These are phyloP conservation scores for Trametes cubensis DNA, from an alignment of 768 basidiomycete species.

Conservation along the genomic window DNA sequence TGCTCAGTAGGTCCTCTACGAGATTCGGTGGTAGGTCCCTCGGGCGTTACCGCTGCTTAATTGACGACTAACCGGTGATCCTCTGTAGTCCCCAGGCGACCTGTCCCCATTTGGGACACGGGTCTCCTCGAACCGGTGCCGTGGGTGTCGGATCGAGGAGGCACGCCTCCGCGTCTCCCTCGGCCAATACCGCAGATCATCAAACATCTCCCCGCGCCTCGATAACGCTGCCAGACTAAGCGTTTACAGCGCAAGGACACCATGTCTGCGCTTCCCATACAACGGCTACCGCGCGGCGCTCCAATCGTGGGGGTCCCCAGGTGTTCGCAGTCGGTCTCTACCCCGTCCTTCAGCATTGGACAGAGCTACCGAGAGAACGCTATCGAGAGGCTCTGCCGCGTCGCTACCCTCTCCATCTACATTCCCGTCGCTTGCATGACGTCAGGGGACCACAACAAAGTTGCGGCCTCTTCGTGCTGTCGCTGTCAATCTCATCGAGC, in stretches of 20 bases:
- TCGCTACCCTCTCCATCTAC: neutral
- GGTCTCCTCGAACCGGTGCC: slow-evolving; percentile 16
- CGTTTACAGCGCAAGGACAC: neutral
- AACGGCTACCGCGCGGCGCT: neutral
- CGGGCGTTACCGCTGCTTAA: neutral
- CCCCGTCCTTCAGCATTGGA: neutral
- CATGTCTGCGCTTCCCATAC: neutral
- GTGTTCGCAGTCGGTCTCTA: slow-evolving; percentile 10
- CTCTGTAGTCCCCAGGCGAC: neutral
- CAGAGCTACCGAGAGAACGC: neutral
- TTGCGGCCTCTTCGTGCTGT: slow-evolving; percentile 1
- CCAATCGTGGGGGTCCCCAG: neutral
- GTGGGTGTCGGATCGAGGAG: slow-evolving; percentile 19
- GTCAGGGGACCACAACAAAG: neutral
- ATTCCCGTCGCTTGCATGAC: slow-evolving; percentile 4
- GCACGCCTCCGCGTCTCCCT: neutral
- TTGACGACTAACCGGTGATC: neutral
- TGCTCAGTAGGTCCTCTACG: neutral
- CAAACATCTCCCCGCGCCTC: slow-evolving; percentile 3
- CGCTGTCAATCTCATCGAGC: slow-evolving; percentile 3
- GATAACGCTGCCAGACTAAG: neutral
- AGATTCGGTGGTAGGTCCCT: neutral
- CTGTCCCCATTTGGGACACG: slow-evolving; percentile 7
- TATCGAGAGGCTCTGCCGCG: neutral
- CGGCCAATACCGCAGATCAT: slow-evolving; percentile 18